Evolutionary conservation across 108 stramenopile genomes (phyloP).

Genomic region (Asterionellopsis glacialis): DNA sequence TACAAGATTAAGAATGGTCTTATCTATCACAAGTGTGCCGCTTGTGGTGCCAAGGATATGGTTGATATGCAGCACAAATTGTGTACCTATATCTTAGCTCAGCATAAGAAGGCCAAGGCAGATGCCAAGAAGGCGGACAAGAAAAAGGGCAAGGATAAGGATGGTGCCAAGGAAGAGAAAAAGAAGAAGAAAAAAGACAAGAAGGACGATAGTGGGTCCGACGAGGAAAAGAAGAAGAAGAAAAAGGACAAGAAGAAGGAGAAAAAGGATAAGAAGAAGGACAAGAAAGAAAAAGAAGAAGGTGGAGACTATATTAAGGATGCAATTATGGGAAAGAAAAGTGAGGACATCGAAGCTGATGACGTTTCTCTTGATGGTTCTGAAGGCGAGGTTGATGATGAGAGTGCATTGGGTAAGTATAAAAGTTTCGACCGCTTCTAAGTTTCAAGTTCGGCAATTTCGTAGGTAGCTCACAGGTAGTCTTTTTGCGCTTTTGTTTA

Average conservation of each 20-base stretch:
- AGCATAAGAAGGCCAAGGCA: constrained; percentile 87
- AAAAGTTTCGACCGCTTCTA: neutral
- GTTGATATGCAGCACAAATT: constrained; percentile 98
- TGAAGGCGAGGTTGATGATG: constrained; percentile 73
- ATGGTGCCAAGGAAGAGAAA: constrained; percentile 35
- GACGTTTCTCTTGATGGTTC: constrained; percentile 36
- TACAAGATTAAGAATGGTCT: constrained; percentile 94
- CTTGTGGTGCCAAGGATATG: constrained; percentile 96
- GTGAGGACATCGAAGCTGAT: constrained; percentile 51
- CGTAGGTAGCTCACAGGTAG: neutral
- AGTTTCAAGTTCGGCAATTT: neutral
- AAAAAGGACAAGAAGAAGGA: constrained; percentile 58
- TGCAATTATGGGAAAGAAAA: constrained; percentile 43
- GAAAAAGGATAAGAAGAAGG: constrained; percentile 38
- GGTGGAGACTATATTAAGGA: constrained; percentile 68
- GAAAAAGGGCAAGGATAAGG: constrained; percentile 43
- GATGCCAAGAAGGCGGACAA: constrained; percentile 60
- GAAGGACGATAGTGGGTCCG: constrained; percentile 62
- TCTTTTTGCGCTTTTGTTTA: neutral
- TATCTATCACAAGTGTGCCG: constrained; percentile 94
- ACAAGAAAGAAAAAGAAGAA: constrained; percentile 33
- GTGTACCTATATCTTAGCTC: constrained; percentile 82
- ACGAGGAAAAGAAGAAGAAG: constrained; percentile 60
- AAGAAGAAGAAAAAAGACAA: constrained; percentile 77
- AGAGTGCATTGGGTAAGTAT: constrained; percentile 66